These are phyloP conservation scores for Yarrowia deformans DNA, from an alignment of 805 yeast species.

Conservation along the genomic window DNA sequence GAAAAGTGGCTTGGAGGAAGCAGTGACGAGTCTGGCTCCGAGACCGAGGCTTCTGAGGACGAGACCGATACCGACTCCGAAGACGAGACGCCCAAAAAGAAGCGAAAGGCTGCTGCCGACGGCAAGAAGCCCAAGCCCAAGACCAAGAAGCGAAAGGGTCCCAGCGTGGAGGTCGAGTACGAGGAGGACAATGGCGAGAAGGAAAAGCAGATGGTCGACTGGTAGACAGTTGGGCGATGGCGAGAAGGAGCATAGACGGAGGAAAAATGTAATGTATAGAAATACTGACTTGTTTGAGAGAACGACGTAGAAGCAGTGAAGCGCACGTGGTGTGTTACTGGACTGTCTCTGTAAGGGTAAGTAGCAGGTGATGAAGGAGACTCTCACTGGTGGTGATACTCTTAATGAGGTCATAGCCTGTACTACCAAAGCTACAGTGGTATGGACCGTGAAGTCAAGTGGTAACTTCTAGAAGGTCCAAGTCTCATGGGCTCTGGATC, in stretches of 20 bases:
- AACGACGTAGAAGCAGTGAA: not conserved
- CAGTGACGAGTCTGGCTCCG: conserved; percentile 46
- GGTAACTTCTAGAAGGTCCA: too few species aligned
- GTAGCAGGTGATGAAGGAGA: not conserved
- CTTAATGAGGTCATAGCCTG: too few species aligned
- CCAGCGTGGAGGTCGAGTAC: conserved; percentile 46
- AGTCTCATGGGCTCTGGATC: too few species aligned
- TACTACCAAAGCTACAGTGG: too few species aligned
- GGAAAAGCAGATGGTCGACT: conserved; percentile 37
- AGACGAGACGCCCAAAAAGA: conserved; percentile 40
- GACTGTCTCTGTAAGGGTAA: not conserved
- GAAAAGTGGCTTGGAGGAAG: conserved; percentile 75
- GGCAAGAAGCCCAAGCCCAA: conserved; percentile 25
- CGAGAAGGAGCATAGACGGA: conserved; percentile 5
- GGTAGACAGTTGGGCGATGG: not conserved
- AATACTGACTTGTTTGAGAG: conserved; percentile 17
- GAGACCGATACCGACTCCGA: conserved; percentile 34
- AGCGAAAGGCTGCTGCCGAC: conserved; percentile 36
- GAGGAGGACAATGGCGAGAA: conserved; percentile 43
- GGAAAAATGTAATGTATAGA: conserved; percentile 25
- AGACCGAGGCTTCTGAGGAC: conserved; percentile 28
- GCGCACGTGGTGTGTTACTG: not conserved
- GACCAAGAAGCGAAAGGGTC: conserved; percentile 40
- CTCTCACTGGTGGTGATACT: too few species aligned
- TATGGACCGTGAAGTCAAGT: too few species aligned